Conservation (phyloP, 768 basidiomycete genomes). For the Lanmaoa rubissima region DNA sequence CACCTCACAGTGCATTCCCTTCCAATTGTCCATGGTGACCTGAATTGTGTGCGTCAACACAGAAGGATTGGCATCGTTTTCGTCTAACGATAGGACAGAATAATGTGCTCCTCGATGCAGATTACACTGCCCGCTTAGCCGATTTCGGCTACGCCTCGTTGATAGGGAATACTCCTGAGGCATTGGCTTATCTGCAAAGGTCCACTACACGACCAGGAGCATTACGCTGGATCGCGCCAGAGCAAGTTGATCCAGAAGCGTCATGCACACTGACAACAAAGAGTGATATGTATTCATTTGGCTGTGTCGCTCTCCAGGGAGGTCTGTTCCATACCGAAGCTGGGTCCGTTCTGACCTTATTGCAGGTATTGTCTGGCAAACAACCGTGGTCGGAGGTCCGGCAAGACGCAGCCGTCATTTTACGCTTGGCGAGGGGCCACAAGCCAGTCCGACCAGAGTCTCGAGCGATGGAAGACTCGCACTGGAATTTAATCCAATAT, state of each 20-base stretch:
- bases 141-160: slow-evolving; percentile 43
- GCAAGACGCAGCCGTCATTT: slow-evolving; percentile 3
- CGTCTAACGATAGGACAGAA: slow-evolving; percentile 6
- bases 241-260: slow-evolving; percentile 25
- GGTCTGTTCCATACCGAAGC: neutral
- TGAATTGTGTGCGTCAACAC: slow-evolving; percentile 9
- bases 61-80: too few relatives aligned
- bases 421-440: neutral
- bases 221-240: slow-evolving; percentile 43
- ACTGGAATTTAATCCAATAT: too few relatives aligned
- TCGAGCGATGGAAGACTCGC: neutral
- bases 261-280: neutral
- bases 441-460: slow-evolving; percentile 4
- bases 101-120: slow-evolving; percentile 14
- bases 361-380: slow-evolving; percentile 24
- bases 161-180: slow-evolving; percentile 6
- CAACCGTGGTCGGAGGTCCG: slow-evolving; percentile 10
- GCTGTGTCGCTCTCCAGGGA: slow-evolving; percentile 33
- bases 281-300: slow-evolving; percentile 21
- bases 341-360: neutral
- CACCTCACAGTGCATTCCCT: slow-evolving; percentile 19
- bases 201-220: slow-evolving; percentile 33
- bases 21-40: slow-evolving; percentile 17
- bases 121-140: slow-evolving; percentile 36
- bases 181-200: slow-evolving; percentile 2